Conservation (phyloP, 768 basidiomycete genomes). For the Coprinopsis sp. region DNA sequence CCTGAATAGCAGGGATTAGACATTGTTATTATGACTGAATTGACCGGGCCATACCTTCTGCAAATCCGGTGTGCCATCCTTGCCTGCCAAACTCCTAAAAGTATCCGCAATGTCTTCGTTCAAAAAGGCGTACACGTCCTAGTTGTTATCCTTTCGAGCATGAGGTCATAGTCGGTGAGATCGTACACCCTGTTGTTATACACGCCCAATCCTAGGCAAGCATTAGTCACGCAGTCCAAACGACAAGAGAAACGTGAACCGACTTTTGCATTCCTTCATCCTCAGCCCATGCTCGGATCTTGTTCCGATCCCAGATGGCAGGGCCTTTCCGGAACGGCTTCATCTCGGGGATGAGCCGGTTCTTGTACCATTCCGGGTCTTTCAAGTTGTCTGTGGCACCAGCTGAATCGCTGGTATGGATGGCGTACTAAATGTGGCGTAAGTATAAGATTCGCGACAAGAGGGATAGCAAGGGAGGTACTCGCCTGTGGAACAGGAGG, state of each 20-base stretch:
- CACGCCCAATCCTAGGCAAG: conserved; percentile 59
- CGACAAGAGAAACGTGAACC: conserved; percentile 12
- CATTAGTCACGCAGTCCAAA: conserved; percentile 3
- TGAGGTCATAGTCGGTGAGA: conserved; percentile 85
- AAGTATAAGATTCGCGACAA: too few relatives aligned
- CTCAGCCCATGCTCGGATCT: conserved; percentile 41
- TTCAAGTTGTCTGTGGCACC: conserved; percentile 41
- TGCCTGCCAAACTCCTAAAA: conserved; percentile 78
- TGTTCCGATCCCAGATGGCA: conserved; percentile 55
- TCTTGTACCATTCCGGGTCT: conserved; percentile 69
- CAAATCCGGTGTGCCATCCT: conserved; percentile 72
- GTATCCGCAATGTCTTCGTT: conserved; percentile 56
- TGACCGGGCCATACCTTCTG: conserved; percentile 38
- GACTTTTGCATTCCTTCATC: conserved; percentile 49
- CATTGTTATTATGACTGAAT: neutral
- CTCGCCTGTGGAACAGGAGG: too few relatives aligned
- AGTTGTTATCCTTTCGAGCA: conserved; percentile 45
- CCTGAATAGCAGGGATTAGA: neutral
- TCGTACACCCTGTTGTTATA: conserved; percentile 77
- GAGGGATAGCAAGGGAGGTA: too few relatives aligned
- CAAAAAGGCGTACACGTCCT: conserved; percentile 59
- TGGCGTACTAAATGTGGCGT: too few relatives aligned
- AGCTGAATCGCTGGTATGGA: too few relatives aligned
- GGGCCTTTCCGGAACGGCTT: conserved; percentile 75
- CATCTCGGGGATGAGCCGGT: conserved; percentile 71